Percentiles rank a stretch among this genome's conserved stretches.
Evolutionary conservation across 2,329 filamentous ascomycete species (phyloP).

Genomic region (Trichoderma semiorbis): DNA sequence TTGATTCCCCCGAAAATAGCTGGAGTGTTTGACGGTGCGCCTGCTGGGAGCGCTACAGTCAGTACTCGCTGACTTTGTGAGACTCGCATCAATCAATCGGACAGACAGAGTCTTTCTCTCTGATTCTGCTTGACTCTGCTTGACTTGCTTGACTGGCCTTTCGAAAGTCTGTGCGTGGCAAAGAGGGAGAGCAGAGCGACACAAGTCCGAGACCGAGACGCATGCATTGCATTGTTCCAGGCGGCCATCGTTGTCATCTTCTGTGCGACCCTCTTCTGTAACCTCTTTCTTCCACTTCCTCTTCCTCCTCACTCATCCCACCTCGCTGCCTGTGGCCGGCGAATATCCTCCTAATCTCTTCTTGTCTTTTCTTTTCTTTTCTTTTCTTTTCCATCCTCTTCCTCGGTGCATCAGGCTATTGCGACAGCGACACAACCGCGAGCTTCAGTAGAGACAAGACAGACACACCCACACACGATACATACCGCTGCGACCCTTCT

Average conservation of each 20-base stretch:
- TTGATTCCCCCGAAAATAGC: neutral
- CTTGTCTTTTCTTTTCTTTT: neutral
- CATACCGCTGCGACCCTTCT: neutral
- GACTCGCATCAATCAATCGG: neutral
- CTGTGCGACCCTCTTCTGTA: neutral
- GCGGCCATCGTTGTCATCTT: neutral
- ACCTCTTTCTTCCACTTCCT: neutral
- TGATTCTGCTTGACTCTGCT: neutral
- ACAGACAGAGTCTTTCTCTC: neutral
- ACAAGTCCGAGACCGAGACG: constrained; percentile 1
- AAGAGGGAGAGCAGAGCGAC: constrained; percentile 6
- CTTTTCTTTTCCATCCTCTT: neutral
- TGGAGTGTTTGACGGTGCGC: neutral
- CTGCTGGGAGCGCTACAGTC: neutral
- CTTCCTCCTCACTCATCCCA: neutral
- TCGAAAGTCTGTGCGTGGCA: neutral
- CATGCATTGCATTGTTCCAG: constrained; percentile 11
- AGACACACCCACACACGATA: neutral
- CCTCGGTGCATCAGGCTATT: neutral
- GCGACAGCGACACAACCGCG: neutral
- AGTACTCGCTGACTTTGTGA: neutral
- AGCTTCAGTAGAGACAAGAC: neutral
- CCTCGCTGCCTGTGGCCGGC: neutral
- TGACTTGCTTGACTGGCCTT: neutral
- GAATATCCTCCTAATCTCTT: neutral